Evolutionary conservation across 129 eudicot genomes (phyloP), one percentile per base, ranked within the genome.

Genomic region (Arctium lappa): DNA sequence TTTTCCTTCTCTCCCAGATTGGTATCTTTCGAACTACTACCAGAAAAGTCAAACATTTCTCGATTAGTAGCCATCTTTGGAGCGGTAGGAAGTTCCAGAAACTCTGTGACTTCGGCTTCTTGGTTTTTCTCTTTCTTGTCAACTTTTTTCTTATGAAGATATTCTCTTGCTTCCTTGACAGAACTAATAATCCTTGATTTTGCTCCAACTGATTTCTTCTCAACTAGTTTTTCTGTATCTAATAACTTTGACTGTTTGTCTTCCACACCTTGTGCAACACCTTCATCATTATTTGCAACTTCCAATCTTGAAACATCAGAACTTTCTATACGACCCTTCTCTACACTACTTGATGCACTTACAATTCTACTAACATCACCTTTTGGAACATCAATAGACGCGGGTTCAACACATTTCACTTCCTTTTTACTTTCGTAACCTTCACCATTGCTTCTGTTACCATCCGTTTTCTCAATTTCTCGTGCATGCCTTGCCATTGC

Each of bases 121-220:
- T 81, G 81, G 42, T 63, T 72, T 74, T 65, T 72, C 81, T 85
- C 88, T 79, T 65, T 81, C 69, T 73, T 74, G 34, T 79, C 85
- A 87, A 82, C 79, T 83, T 88, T 91, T 83, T 53, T 81, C 74
- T 73, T 77, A 12, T 88, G 82, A 72, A 95, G 98, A 87, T 86
- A 95, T 80, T 91, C 97, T 85, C 94, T 89, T 13, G 99, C 99
- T 89, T 95, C 98, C 80, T 89, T 83, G 48, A 93, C 97, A n/a
- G 95, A 93, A 74, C 77, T 80, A 76, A 95, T 91, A 84, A 95
- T 81, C 76, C 83, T 87, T 42, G 84, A 86, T 76, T 82, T 90
- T 39, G 78, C 78, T 72, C 74, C 71, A n/a, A 68, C 76, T 40
- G 91, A 50, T 73, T 11, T 63, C 85, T 83, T 81, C 34, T 73